phyloP scores from a whole-genome alignment of 2,329 filamentous ascomycete species.

The Xylariales sp. region DNA sequence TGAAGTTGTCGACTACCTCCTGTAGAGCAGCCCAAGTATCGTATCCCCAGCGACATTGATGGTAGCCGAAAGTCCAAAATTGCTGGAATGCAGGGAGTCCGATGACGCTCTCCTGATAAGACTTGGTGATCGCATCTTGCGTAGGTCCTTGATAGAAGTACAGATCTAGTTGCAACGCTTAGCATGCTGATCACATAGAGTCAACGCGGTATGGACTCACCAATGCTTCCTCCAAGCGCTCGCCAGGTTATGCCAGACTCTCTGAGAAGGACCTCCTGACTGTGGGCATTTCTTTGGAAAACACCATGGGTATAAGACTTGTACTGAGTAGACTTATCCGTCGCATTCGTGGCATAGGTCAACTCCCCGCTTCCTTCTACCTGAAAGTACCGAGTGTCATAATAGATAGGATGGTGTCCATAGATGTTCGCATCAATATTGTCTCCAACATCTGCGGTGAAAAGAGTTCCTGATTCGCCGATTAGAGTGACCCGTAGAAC shows the following conservation, averaged over 20 bases:
- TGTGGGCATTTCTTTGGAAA: slow-evolving; percentile 72
- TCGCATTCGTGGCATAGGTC: slow-evolving; percentile 50
- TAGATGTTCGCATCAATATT: slow-evolving; percentile 66
- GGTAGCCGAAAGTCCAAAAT: slow-evolving; percentile 77
- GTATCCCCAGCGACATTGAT: slow-evolving; percentile 83
- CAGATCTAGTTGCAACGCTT: slow-evolving; percentile 47
- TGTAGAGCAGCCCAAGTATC: slow-evolving; percentile 64
- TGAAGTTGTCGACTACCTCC: slow-evolving; percentile 64
- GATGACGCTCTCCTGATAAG: slow-evolving; percentile 63
- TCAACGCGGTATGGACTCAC: background rate
- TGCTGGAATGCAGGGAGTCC: slow-evolving; percentile 74
- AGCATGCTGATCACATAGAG: background rate
- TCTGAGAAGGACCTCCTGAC: slow-evolving; percentile 65
- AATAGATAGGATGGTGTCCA: slow-evolving; percentile 71
- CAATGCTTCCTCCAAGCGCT: slow-evolving; percentile 66
- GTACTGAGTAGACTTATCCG: slow-evolving; percentile 50
- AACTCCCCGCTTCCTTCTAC: slow-evolving; percentile 42
- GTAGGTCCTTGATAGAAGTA: slow-evolving; percentile 75
- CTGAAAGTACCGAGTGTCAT: slow-evolving; percentile 73
- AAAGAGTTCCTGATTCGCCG: slow-evolving; percentile 42
- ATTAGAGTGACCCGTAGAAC: no score
- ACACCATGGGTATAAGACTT: slow-evolving; percentile 70
- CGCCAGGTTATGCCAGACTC: slow-evolving; percentile 66
- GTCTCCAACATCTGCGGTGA: slow-evolving; percentile 63
- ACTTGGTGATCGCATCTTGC: slow-evolving; percentile 61